These are phyloP conservation scores for Tuber brumale DNA, from an alignment of 495 filamentous ascomycete species.

Conservation along the genomic window DNA sequence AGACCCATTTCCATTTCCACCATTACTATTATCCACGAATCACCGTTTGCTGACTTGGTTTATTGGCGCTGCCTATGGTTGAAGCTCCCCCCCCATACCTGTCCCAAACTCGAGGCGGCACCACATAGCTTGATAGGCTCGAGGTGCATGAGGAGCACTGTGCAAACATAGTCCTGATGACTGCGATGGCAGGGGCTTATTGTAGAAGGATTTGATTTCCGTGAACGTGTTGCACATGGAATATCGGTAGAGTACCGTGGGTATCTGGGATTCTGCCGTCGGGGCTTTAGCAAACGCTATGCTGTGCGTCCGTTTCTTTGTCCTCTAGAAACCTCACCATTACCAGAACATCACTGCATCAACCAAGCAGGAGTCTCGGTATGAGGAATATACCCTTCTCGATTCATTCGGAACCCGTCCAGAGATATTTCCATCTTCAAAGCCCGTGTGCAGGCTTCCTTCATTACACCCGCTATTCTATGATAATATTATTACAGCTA, in stretches of 20 bases:
- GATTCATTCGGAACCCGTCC: too few relatives aligned
- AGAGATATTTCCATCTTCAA: background rate
- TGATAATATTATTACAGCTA: slow-evolving; percentile 4
- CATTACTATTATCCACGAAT: background rate
- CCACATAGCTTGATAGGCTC: background rate
- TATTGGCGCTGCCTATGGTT: background rate
- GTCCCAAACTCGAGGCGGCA: background rate
- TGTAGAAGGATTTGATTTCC: background rate
- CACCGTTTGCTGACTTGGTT: background rate
- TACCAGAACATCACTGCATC: too few relatives aligned
- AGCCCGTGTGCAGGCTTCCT: background rate
- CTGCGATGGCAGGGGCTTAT: background rate
- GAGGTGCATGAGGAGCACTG: background rate
- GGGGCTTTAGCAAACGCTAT: background rate
- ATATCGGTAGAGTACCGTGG: background rate
- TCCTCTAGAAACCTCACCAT: background rate
- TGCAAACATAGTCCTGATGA: background rate
- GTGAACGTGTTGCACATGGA: background rate
- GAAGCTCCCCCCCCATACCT: background rate
- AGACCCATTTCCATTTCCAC: background rate
- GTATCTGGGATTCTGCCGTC: background rate
- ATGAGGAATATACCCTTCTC: too few relatives aligned
- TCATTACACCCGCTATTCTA: background rate
- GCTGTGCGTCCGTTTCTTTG: too few relatives aligned
- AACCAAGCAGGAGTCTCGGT: too few relatives aligned